Conservation (phyloP, 306 rosid genomes). For the Rosa chinensis region DNA sequence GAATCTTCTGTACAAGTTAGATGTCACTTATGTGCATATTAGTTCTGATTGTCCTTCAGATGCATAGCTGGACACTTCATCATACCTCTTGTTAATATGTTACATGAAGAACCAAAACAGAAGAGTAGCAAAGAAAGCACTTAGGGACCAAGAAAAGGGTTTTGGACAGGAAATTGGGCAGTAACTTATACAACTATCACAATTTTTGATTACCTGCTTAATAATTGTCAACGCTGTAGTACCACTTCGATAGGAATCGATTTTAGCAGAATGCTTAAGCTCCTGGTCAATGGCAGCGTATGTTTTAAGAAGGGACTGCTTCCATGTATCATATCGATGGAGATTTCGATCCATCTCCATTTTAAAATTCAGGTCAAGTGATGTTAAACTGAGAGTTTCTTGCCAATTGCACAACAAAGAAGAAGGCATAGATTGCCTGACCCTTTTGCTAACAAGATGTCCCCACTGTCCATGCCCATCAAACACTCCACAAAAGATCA, state of each 20-base stretch:
- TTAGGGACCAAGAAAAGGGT: background rate
- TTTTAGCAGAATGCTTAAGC: conserved; percentile 57
- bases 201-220: conserved; percentile 58
- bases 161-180: background rate
- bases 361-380: conserved; percentile 44
- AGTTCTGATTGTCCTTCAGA: background rate
- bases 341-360: conserved; percentile 45
- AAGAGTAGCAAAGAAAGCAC: background rate
- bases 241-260: conserved; percentile 72
- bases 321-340: conserved; percentile 57
- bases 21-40: background rate
- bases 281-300: conserved; percentile 65
- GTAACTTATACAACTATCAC: background rate
- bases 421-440: conserved; percentile 57
- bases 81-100: background rate
- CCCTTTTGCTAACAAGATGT: conserved; percentile 69
- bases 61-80: background rate
- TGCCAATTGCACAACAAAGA: conserved; percentile 69
- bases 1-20: background rate
- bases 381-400: conserved; percentile 47
- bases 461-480: conserved; percentile 97
- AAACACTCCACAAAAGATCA: conserved; percentile 77
- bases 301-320: conserved; percentile 63
- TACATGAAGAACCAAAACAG: background rate
- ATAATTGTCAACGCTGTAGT: conserved; percentile 75